Evolutionary conservation across 176 grass and related monocot genomes (phyloP), one percentile per base, ranked within the genome.

Genomic region (Ensete ventricosum): DNA sequence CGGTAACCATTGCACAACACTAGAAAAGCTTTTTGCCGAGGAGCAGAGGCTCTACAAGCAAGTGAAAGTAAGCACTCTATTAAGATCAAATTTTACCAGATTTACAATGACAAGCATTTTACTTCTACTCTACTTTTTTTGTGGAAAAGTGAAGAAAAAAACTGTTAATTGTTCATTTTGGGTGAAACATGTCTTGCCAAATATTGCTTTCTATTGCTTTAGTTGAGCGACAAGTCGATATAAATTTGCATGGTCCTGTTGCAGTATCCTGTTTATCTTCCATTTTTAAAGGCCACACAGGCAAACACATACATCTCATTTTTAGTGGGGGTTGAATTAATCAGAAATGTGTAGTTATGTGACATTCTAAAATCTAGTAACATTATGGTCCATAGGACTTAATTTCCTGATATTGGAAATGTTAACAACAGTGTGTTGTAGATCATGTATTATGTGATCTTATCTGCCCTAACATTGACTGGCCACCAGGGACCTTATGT

Each of bases 1-100:
- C 54, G 81, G 83, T 81, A 91, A 85, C 85, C 96, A 99, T 84
- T 88, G 88, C 63, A 91, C 84, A 73, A 99, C 91, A 57, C 73
- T 99, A 69, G 86, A 86, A 25, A 99, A 88, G 43, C 78, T 99
- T 82, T 91, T 87, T 81, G 83, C 82, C 0, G 84, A 87, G 81
- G 96, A 99, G 79, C 91, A 95, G 80, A 99, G 87, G 83, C 91
- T 99, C 80, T 99, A 91, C 81, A 94, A 95, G 73, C 84, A 89
- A 88, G 85, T 95, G 78, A 99, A 94, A 91, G 96, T 99, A 79
- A 81, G 34, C 49, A 64, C 76, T 43, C 8, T 11, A 24, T 25
- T 60, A n/a, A n/a, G n/a, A 19, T n/a, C 16, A n/a, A 43, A 19
- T 60, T 60, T 60, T 60, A 19, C 17, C 57, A 21, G 57, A 60